Percentiles rank a stretch among this genome's conserved stretches.
phyloP scores from a whole-genome alignment of 495 filamentous ascomycete species.

The Hapsidospora chrysogenum region DNA sequence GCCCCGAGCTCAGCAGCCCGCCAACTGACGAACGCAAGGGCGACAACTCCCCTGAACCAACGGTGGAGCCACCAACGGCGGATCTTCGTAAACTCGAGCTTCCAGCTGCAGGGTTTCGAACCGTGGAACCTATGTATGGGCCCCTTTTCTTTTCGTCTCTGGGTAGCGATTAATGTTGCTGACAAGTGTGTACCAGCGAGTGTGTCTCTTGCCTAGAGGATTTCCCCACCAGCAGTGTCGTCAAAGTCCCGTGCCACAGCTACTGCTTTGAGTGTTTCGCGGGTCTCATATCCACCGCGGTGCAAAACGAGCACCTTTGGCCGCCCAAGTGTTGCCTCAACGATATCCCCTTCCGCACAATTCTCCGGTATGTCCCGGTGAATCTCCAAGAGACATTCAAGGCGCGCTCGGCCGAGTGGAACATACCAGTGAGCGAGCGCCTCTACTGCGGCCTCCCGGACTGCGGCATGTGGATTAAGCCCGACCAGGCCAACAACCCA shows the following conservation, averaged over 20 bases:
- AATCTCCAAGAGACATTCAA: slow-evolving; percentile 10
- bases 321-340: slow-evolving; percentile 29
- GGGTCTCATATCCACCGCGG: slow-evolving; percentile 16
- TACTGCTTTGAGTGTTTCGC: slow-evolving; percentile 25
- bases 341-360: slow-evolving; percentile 14
- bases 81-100: too few species aligned
- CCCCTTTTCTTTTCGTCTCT: too few species aligned
- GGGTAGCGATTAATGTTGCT: too few species aligned
- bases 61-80: too few species aligned
- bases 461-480: slow-evolving; percentile 17
- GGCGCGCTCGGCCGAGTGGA: slow-evolving; percentile 17
- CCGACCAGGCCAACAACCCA: slow-evolving; percentile 6
- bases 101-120: too few species aligned
- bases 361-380: slow-evolving; percentile 10
- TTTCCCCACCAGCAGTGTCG: slow-evolving; percentile 10
- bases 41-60: too few species aligned
- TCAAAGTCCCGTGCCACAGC: slow-evolving; percentile 19
- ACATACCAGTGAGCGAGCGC: slow-evolving; percentile 14
- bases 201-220: slow-evolving; percentile 27
- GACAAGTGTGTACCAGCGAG: too few species aligned
- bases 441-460: slow-evolving; percentile 19
- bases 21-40: too few species aligned
- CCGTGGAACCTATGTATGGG: too few species aligned
- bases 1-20: too few species aligned
- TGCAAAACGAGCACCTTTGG: slow-evolving; percentile 23